phyloP scores from a whole-genome alignment of 1,139 yeast species.

The Protomyces pachydermus region DNA sequence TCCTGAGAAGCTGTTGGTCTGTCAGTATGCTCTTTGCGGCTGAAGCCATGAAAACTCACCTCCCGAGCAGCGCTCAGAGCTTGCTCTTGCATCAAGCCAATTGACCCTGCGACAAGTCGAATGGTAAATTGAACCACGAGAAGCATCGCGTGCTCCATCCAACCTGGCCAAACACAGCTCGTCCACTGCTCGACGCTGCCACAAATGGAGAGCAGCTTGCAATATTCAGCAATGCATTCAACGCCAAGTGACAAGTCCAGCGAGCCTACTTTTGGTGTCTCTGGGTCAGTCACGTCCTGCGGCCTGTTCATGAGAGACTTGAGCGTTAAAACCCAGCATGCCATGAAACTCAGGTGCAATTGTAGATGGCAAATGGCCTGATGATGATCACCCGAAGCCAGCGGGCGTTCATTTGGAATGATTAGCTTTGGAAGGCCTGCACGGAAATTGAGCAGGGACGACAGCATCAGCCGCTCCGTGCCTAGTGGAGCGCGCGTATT shows the following conservation, averaged over 20 bases:
- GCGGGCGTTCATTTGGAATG: not conserved
- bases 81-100: not conserved
- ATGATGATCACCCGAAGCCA: not conserved
- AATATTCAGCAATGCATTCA: not conserved
- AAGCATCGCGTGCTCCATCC: not conserved
- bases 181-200: not conserved
- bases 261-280: not conserved
- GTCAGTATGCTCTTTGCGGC: not conserved
- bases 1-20: not conserved
- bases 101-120: not conserved
- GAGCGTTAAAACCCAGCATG: not conserved
- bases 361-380: not conserved
- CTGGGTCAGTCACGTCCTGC: not conserved
- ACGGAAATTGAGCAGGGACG: not conserved
- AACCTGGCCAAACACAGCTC: not conserved
- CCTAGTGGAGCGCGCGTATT: not conserved
- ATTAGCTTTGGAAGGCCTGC: not conserved
- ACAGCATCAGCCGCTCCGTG: not conserved
- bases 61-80: not conserved
- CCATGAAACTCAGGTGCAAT: not conserved
- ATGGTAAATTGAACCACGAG: not conserved
- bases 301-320: not conserved
- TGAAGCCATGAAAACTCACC: not conserved
- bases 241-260: not conserved
- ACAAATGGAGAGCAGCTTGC: not conserved